phyloP scores from a whole-genome alignment of 2,329 filamentous ascomycete species.

The Claviceps humidiphila region DNA sequence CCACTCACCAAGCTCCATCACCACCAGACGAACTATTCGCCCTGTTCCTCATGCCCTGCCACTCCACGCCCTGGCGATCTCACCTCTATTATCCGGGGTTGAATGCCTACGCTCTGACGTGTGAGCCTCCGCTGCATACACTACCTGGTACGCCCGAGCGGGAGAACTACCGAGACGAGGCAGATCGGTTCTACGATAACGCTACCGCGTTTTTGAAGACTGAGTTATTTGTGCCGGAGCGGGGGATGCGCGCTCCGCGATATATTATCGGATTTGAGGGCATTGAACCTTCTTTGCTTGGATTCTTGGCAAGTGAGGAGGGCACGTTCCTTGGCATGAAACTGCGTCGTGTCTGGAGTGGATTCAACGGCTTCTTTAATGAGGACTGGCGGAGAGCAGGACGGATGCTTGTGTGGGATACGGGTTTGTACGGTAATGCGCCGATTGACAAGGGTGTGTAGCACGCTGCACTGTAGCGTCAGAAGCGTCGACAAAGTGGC shows the following conservation, averaged over 20 bases:
- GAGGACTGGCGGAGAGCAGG: constrained; percentile 47
- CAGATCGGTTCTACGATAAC: constrained; percentile 77
- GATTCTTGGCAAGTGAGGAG: constrained; percentile 29
- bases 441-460: not conserved
- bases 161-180: constrained; percentile 67
- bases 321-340: constrained; percentile 28
- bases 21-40: constrained; percentile 41
- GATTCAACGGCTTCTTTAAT: constrained; percentile 48
- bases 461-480: too few relatives aligned
- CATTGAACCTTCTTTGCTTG: constrained; percentile 32
- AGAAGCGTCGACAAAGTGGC: too few relatives aligned
- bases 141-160: constrained; percentile 47
- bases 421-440: constrained; percentile 17
- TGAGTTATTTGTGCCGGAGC: constrained; percentile 31
- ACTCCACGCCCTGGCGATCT: constrained; percentile 89
- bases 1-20: constrained; percentile 9
- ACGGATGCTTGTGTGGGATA: constrained; percentile 47
- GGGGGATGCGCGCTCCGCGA: constrained; percentile 27
- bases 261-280: constrained; percentile 51
- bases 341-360: constrained; percentile 38
- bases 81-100: constrained; percentile 67
- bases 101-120: constrained; percentile 71
- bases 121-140: constrained; percentile 71
- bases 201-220: constrained; percentile 37
- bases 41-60: constrained; percentile 88